phyloP scores from a whole-genome alignment of 1,284 basidiomycete species.

The Chalciporus sp. region DNA sequence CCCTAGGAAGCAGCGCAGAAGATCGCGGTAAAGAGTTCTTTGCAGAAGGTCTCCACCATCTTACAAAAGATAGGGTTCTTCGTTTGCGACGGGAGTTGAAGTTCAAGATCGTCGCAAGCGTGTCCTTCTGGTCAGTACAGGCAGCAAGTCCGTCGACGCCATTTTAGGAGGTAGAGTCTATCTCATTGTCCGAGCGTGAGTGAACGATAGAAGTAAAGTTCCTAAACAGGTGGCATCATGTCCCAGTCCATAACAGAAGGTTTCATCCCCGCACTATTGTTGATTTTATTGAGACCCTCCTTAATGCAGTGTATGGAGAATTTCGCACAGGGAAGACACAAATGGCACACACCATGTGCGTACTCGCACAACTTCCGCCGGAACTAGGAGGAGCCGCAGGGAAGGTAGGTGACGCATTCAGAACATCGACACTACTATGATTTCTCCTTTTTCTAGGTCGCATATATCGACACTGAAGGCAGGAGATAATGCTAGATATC shows the following conservation, averaged over 20 bases:
- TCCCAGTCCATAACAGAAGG: slow-evolving; percentile 94
- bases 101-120: slow-evolving; percentile 82
- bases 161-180: slow-evolving; percentile 74
- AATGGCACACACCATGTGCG: slow-evolving; percentile 90
- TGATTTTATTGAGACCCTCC: slow-evolving; percentile 1
- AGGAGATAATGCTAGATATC: background rate
- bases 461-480: slow-evolving; percentile 93
- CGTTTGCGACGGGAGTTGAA: slow-evolving; percentile 88
- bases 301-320: slow-evolving; percentile 68
- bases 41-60: background rate
- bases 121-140: slow-evolving; percentile 82
- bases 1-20: slow-evolving; percentile 83
- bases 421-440: background rate
- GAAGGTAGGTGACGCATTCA: slow-evolving; percentile 52
- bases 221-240: slow-evolving; percentile 69
- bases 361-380: slow-evolving; percentile 83
- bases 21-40: slow-evolving; percentile 56
- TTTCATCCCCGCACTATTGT: slow-evolving; percentile 22
- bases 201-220: background rate
- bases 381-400: slow-evolving; percentile 90
- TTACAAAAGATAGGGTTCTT: slow-evolving; percentile 63
- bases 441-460: slow-evolving; percentile 55
- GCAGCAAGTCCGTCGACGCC: slow-evolving; percentile 87
- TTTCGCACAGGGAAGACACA: slow-evolving; percentile 90
- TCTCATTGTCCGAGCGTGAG: background rate